A percentile compares a stretch with the other conserved stretches of the same genome.
These are phyloP conservation scores for Saccharomycopsis vini DNA, from an alignment of 805 yeast species.

Conservation along the genomic window DNA sequence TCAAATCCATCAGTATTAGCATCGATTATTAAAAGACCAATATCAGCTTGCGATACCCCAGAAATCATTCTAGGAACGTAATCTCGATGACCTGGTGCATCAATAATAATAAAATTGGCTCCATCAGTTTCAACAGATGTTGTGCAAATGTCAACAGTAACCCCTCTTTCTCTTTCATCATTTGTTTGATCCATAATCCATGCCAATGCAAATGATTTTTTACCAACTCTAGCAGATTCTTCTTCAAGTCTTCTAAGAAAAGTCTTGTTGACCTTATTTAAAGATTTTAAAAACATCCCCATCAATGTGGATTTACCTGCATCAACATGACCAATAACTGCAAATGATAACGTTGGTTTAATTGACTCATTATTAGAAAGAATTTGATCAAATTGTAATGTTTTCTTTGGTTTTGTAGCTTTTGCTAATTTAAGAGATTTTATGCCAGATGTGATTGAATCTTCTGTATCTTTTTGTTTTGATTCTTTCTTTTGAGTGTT, in stretches of 20 bases:
- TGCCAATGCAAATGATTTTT: conserved; percentile 73
- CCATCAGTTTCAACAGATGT: conserved; percentile 50
- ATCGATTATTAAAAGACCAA: conserved; percentile 67
- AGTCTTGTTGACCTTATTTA: conserved; percentile 56
- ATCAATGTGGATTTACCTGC: conserved; percentile 77
- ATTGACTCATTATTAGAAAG: conserved; percentile 24
- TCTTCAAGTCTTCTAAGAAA: conserved; percentile 53
- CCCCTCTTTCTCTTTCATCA: conserved; percentile 70
- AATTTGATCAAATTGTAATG: conserved; percentile 32
- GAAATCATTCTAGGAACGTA: conserved; percentile 82
- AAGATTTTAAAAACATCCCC: conserved; percentile 63
- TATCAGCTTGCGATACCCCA: conserved; percentile 72
- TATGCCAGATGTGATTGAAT: conserved; percentile 5
- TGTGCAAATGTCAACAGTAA: conserved; percentile 69
- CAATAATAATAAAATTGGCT: conserved; percentile 59
- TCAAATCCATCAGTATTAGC: conserved; percentile 59
- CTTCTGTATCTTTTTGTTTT: conserved; percentile 14
- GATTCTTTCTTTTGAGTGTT: conserved; percentile 20
- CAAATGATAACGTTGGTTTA: conserved; percentile 62
- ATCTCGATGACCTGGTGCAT: conserved; percentile 80
- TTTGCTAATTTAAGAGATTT: conserved; percentile 17
- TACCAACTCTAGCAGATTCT: conserved; percentile 61
- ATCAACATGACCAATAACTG: conserved; percentile 80
- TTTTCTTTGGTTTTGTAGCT: conserved; percentile 35
- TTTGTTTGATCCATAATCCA: conserved; percentile 79